Base-by-base conservation (phyloP, 768 basidiomycete species). In the Leucocoprinus sp. region DNA sequence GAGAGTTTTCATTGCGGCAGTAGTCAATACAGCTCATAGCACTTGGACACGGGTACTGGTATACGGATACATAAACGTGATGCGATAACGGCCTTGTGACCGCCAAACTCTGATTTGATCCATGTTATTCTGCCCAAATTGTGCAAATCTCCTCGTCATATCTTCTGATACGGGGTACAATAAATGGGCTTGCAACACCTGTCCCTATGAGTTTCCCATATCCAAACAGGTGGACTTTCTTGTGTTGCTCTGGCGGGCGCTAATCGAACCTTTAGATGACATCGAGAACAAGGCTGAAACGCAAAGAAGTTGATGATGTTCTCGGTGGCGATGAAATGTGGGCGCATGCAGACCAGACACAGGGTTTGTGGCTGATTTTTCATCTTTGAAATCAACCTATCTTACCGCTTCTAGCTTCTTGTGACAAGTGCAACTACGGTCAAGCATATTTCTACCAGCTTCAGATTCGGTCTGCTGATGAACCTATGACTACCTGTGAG, bases 91-190 rank as follows among this genome's bases (percentile, higher is more conserved):
- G n/a, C n/a, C n/a, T n/a, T n/a, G n/a, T n/a, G n/a, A n/a, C n/a
- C n/a, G n/a, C n/a, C n/a, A n/a, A 41, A 27, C 8, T 18, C 31
- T 24, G 21, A 34, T 17, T 37, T 17, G 14, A 37, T 27, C 40
- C 17, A 93, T 95, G 90, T 71, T 93, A 27, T 95, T 95, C 71
- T 97, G 95, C 60, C 95, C 95, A 23, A 89, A 84, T 43, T 98
- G 95, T 57, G 80, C 88, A 22, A 98, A 97, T 62, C 71, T 90
- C 35, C 76, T 93, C 12, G 73, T 84, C 36, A 81, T 90, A 39
- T 86, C 83, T 4, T 69, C 76, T 5, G 84, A 86, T 50, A 81
- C 82, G 0, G 83, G 85, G 1, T 82, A 80, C 60, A 87, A 95
- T 67, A 92, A 91, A 70, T 95, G 90, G 85, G 82, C 83, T 0